A percentile compares a stretch with the other conserved stretches of the same genome.
These are phyloP conservation scores for Cyberlindnera misumaiensis DNA, from an alignment of 805 yeast genomes.

Conservation along the genomic window DNA sequence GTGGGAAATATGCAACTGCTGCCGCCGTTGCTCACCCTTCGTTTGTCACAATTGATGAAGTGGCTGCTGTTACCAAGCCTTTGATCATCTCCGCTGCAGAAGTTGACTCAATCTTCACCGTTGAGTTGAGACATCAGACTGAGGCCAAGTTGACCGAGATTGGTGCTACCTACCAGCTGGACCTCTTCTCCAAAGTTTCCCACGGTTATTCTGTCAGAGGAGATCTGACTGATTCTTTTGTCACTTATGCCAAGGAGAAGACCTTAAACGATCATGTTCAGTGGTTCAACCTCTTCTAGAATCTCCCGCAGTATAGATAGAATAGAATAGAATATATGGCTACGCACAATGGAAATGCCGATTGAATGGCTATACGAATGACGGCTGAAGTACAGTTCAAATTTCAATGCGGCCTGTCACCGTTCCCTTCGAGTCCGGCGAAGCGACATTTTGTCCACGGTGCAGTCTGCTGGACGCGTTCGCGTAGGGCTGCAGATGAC, in stretches of 20 bases:
- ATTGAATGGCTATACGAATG: too few relatives aligned
- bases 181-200: slow-evolving; percentile 51
- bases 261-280: slow-evolving; percentile 36
- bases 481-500: too few relatives aligned
- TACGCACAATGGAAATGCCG: too few relatives aligned
- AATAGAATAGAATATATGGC: too few relatives aligned
- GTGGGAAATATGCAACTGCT: slow-evolving; percentile 36
- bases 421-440: too few relatives aligned
- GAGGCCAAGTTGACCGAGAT: slow-evolving; percentile 50
- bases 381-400: too few relatives aligned
- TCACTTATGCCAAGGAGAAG: slow-evolving; percentile 63
- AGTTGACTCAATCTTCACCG: slow-evolving; percentile 53
- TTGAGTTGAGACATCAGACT: slow-evolving; percentile 55
- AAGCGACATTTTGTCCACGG: too few relatives aligned
- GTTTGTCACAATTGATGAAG: slow-evolving; percentile 58
- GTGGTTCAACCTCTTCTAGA: slow-evolving; percentile 13
- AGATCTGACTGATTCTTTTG: slow-evolving; percentile 46
- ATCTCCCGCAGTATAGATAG: too few relatives aligned
- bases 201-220: slow-evolving; percentile 87
- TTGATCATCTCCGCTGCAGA: slow-evolving; percentile 71
- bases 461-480: too few relatives aligned
- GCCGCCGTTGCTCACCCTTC: slow-evolving; percentile 87
- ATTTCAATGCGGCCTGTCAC: too few relatives aligned
- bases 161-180: slow-evolving; percentile 51
- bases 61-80: slow-evolving; percentile 45